phyloP scores from a whole-genome alignment of 352 stramenopile genomes.

The Globisporangium paddicum region DNA sequence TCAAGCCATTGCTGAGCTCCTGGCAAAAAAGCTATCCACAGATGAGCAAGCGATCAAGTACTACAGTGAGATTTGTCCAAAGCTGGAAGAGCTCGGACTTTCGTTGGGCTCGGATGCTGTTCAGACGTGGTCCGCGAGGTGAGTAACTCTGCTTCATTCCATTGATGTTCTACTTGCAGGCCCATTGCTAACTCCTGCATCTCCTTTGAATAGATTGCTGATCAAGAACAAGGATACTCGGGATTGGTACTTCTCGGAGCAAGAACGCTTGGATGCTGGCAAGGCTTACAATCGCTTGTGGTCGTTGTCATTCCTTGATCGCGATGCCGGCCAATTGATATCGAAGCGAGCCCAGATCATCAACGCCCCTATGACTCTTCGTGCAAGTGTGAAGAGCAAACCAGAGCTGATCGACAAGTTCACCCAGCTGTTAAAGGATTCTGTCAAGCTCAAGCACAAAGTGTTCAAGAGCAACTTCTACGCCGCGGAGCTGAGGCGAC shows the following conservation, averaged over 20 bases:
- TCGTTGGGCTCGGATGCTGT: slow-evolving; percentile 58
- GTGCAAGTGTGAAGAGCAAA: slow-evolving; percentile 67
- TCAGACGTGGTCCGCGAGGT: slow-evolving; percentile 79
- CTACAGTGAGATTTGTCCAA: slow-evolving; percentile 44
- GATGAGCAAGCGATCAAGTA: slow-evolving; percentile 75
- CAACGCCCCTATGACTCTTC: slow-evolving; percentile 63
- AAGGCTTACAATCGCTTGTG: slow-evolving; percentile 74
- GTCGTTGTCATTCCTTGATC: slow-evolving; percentile 77
- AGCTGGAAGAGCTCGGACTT: slow-evolving; percentile 65
- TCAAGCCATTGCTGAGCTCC: slow-evolving; percentile 40
- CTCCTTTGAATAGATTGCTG: slow-evolving; percentile 31
- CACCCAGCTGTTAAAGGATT: slow-evolving; percentile 80
- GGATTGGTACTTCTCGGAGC: slow-evolving; percentile 81
- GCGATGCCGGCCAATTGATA: slow-evolving; percentile 67
- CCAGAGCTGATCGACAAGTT: slow-evolving; percentile 83
- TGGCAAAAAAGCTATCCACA: slow-evolving; percentile 38
- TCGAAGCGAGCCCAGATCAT: slow-evolving; percentile 69
- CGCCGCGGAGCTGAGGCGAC: slow-evolving; percentile 38
- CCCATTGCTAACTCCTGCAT: background rate
- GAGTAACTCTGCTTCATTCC: background rate
- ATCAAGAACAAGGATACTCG: slow-evolving; percentile 88
- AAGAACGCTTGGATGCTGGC: slow-evolving; percentile 72
- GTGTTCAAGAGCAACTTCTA: slow-evolving; percentile 81
- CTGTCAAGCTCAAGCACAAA: slow-evolving; percentile 87
- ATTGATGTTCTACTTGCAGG: too few species aligned